Evolutionary conservation across 768 basidiomycete species (phyloP).

Genomic region (Russula foetens): DNA sequence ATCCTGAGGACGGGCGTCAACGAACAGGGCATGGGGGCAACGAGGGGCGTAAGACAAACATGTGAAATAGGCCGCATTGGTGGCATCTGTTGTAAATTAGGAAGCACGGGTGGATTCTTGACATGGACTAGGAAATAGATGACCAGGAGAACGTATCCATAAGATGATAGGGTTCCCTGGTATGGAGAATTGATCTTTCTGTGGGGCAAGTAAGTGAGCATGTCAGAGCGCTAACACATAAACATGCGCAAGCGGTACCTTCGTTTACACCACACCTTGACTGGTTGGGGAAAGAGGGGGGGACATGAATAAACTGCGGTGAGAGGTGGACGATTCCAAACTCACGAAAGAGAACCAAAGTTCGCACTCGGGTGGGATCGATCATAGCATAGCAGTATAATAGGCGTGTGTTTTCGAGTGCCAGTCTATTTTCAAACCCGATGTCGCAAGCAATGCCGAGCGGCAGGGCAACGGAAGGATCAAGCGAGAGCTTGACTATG

Average conservation of each 20-base stretch:
- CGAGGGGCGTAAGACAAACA: conserved; percentile 31
- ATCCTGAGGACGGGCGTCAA: conserved; percentile 39
- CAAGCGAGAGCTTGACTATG: conserved; percentile 93
- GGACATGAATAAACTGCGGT: neutral
- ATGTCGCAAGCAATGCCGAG: conserved; percentile 96
- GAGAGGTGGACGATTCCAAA: conserved; percentile 26
- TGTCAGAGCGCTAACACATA: conserved; percentile 14
- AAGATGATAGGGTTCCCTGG: conserved; percentile 91
- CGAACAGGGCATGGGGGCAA: conserved; percentile 1
- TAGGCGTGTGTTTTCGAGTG: conserved; percentile 92
- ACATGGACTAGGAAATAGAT: conserved; percentile 98
- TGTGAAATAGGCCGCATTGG: conserved; percentile 80
- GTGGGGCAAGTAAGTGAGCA: conserved; percentile 1
- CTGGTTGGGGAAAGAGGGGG: conserved; percentile 32
- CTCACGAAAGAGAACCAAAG: conserved; percentile 94
- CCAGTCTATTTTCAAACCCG: conserved; percentile 95
- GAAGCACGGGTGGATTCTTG: conserved; percentile 93
- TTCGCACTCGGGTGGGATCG: conserved; percentile 88
- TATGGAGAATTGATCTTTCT: conserved; percentile 99
- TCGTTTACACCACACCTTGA: conserved; percentile 99
- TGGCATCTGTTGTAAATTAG: conserved; percentile 93
- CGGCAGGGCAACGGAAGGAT: conserved; percentile 73
- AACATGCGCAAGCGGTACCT: conserved; percentile 37
- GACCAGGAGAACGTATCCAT: conserved; percentile 96
- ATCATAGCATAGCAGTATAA: conserved; percentile 97